These are phyloP conservation scores for Lentinus polychrous DNA, from an alignment of 1,284 basidiomycete genomes.

Conservation along the genomic window DNA sequence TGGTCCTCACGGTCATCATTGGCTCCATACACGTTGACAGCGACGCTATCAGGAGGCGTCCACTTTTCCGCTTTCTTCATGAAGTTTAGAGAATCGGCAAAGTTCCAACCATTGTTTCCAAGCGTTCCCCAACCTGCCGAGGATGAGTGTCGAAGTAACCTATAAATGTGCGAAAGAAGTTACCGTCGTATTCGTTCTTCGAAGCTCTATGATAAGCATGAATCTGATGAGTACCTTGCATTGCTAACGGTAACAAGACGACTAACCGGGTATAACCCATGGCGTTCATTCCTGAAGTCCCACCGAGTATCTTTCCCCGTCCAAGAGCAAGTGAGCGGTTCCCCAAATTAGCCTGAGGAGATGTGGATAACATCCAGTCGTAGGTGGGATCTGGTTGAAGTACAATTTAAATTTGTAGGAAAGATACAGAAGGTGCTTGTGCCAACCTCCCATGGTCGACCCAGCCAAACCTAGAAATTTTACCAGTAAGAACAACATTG, in stretches of 20 bases:
- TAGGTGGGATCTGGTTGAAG: background rate
- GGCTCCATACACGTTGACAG: too few relatives aligned
- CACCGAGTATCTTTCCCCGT: constrained; percentile 6
- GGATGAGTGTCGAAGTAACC: background rate
- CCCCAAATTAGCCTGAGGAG: background rate
- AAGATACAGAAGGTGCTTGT: background rate
- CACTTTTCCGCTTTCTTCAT: constrained; percentile 2
- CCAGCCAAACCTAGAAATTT: background rate
- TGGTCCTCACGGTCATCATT: too few relatives aligned
- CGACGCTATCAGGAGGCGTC: too few relatives aligned
- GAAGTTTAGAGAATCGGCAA: background rate
- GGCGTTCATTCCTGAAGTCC: constrained; percentile 2
- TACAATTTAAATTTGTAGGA: background rate
- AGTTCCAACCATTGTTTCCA: constrained; percentile 6
- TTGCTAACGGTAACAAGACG: background rate
- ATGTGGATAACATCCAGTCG: constrained; percentile 3
- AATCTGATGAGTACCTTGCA: background rate
- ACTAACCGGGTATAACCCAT: background rate
- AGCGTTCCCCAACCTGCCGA: background rate
- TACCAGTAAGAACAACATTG: background rate
- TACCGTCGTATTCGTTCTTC: constrained; percentile 6
- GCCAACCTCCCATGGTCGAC: background rate
- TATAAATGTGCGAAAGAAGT: background rate
- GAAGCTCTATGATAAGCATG: constrained; percentile 1
- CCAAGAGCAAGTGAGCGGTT: background rate